Evolutionary conservation across 1,284 basidiomycete species (phyloP).

Genomic region (Malassezia furfur): DNA sequence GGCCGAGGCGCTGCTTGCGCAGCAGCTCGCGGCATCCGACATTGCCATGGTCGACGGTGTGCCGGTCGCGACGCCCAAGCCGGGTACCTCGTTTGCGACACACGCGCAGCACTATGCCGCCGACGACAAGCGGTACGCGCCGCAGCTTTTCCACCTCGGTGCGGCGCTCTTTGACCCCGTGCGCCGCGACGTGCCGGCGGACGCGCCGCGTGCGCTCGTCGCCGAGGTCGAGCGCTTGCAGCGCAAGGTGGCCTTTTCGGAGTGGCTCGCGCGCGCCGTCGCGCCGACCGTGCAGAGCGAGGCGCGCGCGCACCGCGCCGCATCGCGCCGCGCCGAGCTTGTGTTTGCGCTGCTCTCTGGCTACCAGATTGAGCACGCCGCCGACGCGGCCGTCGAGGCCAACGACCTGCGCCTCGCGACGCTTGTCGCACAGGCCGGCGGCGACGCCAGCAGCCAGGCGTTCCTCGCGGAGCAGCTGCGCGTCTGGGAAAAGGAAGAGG

Average conservation of each 20-base stretch:
- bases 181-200: constrained; percentile 58
- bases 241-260: constrained; percentile 70
- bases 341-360: constrained; percentile 74
- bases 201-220: constrained; percentile 55
- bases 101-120: constrained; percentile 66
- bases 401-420: constrained; percentile 79
- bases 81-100: constrained; percentile 65
- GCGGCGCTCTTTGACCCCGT: constrained; percentile 79
- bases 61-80: constrained; percentile 51
- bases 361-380: constrained; percentile 75
- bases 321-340: constrained; percentile 28
- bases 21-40: constrained; percentile 67
- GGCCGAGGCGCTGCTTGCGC: constrained; percentile 60
- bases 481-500: constrained; percentile 71
- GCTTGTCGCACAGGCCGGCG: constrained; percentile 78
- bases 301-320: constrained; percentile 39
- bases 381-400: constrained; percentile 63
- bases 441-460: constrained; percentile 65
- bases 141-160: constrained; percentile 74
- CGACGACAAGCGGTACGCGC: constrained; percentile 57
- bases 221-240: constrained; percentile 60
- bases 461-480: constrained; percentile 70
- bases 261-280: constrained; percentile 74
- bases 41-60: constrained; percentile 56
- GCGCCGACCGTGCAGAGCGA: constrained; percentile 61